Conservation (phyloP, 805 yeast genomes). For the Cyberlindnera maclurae region DNA sequence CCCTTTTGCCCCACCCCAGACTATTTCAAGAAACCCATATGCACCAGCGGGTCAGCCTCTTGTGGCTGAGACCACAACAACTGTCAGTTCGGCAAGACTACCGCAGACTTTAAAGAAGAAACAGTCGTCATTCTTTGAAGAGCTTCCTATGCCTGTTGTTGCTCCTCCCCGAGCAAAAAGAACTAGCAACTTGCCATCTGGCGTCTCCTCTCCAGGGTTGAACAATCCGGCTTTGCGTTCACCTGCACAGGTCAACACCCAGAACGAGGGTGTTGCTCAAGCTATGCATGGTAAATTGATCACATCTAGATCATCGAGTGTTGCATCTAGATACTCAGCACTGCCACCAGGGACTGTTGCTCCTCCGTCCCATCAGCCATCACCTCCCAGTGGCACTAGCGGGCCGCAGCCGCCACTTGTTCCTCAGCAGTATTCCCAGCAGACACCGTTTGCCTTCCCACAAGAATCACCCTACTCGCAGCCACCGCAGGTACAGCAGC, state of each 20-base stretch:
- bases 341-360: background rate
- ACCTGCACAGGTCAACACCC: background rate
- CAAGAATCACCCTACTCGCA: too few species aligned
- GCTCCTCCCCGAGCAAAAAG: constrained; percentile 1
- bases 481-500: too few species aligned
- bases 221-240: background rate
- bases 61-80: background rate
- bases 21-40: background rate
- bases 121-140: constrained; percentile 46
- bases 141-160: constrained; percentile 38
- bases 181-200: background rate
- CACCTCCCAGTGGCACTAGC: too few species aligned
- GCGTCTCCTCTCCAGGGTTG: constrained; percentile 1
- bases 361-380: too few species aligned
- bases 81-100: background rate
- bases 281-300: too few species aligned
- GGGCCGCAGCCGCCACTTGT: too few species aligned
- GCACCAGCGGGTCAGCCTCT: background rate
- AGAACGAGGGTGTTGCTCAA: too few species aligned
- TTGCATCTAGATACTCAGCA: background rate
- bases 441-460: too few species aligned
- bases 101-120: constrained; percentile 25
- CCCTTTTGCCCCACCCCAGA: background rate
- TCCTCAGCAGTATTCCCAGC: too few species aligned
- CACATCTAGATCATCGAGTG: background rate